These are phyloP conservation scores for Colletotrichum australisinense DNA, from an alignment of 2,329 filamentous ascomycete species.

Conservation along the genomic window DNA sequence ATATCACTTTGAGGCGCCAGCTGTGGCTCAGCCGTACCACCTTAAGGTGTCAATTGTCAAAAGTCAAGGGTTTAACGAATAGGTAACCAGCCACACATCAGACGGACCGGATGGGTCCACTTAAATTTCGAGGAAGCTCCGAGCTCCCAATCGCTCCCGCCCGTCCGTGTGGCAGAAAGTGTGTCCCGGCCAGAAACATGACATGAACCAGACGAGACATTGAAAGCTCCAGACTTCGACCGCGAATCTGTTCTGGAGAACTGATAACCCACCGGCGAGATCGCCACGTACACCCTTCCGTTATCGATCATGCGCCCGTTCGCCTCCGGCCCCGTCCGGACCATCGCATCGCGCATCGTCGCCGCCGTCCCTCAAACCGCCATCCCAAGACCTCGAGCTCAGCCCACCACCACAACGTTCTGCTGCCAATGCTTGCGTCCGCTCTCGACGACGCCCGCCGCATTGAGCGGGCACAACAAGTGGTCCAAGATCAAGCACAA, in stretches of 20 bases:
- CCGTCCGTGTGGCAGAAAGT: conserved; percentile 8
- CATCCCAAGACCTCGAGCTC: conserved; percentile 4
- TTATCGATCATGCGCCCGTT: conserved; percentile 25
- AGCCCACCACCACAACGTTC: conserved; percentile 37
- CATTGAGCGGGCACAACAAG: conserved; percentile 82
- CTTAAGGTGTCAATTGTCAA: neutral
- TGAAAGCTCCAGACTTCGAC: neutral
- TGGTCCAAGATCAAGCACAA: conserved; percentile 98
- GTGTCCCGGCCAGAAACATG: conserved; percentile 3
- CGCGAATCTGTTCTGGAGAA: neutral
- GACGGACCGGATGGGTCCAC: conserved; percentile 7
- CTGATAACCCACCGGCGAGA: neutral
- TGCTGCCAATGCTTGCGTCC: conserved; percentile 62
- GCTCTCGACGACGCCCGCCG: conserved; percentile 57
- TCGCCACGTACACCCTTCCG: neutral
- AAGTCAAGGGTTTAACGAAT: neutral
- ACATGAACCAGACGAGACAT: conserved; percentile 15
- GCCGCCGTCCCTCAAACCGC: neutral
- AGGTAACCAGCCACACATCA: conserved; percentile 17
- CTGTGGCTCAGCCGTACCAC: conserved; percentile 23
- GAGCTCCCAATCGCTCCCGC: conserved; percentile 3
- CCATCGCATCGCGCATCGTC: conserved; percentile 12
- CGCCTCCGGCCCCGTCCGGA: conserved; percentile 6
- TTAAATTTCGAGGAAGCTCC: conserved; percentile 20
- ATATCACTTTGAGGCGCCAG: conserved; percentile 1